Percentiles rank a stretch among this genome's conserved stretches.
Evolutionary conservation across 306 rosid genomes (phyloP).

Genomic region (Vachellia collinsii): DNA sequence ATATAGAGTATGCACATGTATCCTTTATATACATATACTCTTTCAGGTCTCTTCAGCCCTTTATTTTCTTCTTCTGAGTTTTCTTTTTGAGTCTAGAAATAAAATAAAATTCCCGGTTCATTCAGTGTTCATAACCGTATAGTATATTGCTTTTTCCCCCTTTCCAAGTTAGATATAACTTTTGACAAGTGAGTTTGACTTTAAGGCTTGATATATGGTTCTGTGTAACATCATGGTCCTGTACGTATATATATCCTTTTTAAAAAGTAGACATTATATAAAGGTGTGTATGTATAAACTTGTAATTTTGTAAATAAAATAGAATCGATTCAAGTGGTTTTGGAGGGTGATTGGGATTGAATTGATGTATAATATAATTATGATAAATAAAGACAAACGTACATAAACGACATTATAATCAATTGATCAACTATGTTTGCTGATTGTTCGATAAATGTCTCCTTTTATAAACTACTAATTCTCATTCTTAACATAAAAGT

Average conservation of each 20-base stretch:
- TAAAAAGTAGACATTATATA: neutral
- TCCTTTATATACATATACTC: slow-evolving; percentile 11
- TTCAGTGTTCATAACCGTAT: neutral
- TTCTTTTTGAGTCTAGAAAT: neutral
- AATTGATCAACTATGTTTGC: no score
- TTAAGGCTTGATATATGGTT: neutral
- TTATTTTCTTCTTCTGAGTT: slow-evolving; percentile 27
- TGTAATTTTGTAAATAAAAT: neutral
- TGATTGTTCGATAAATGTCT: neutral
- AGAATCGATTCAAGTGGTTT: neutral
- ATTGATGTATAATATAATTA: neutral
- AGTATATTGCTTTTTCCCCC: neutral
- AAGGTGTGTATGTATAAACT: neutral
- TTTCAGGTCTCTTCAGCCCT: slow-evolving; percentile 30
- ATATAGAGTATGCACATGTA: slow-evolving; percentile 42
- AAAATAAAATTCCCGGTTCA: neutral
- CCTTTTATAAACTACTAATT: neutral
- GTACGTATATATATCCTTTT: neutral
- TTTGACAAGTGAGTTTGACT: slow-evolving; percentile 18
- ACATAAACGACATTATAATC: neutral
- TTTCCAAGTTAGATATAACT: neutral
- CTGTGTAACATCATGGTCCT: neutral
- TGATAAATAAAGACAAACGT: neutral
- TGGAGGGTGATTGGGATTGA: neutral
- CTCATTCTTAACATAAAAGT: no score